These are phyloP conservation scores for Clarkia xantiana DNA, from an alignment of 345 rosid genomes.

Conservation along the genomic window DNA sequence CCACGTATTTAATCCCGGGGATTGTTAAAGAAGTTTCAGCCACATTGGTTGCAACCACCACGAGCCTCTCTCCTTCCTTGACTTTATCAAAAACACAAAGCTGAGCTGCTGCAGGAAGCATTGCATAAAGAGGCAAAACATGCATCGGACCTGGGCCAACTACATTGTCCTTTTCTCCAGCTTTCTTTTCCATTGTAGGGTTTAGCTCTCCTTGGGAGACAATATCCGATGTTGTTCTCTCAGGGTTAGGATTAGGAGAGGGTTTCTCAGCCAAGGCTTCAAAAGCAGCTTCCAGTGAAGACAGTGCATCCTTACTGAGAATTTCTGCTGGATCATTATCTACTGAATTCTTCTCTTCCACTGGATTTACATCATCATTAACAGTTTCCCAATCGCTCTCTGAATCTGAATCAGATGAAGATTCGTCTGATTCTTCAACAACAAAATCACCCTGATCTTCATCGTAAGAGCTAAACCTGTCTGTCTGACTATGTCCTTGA, in stretches of 20 bases:
- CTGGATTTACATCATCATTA: conserved; percentile 17
- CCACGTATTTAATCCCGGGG: conserved; percentile 88
- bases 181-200: conserved; percentile 10
- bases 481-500: conserved; percentile 23
- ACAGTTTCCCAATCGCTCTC: conserved; percentile 57
- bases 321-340: conserved; percentile 13
- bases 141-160: conserved; percentile 19
- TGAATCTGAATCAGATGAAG: conserved; percentile 32
- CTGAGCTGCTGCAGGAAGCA: conserved; percentile 81
- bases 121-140: conserved; percentile 84
- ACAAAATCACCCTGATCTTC: conserved; percentile 31
- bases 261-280: conserved; percentile 43
- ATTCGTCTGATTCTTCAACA: conserved; percentile 35
- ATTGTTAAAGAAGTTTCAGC: conserved; percentile 93
- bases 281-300: conserved; percentile 64
- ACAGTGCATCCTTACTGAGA: conserved; percentile 28
- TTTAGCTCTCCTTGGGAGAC: too few species aligned
- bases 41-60: conserved; percentile 89
- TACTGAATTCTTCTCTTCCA: conserved; percentile 14
- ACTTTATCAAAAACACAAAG: conserved; percentile 63
- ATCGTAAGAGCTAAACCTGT: conserved; percentile 38
- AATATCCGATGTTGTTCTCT: not conserved
- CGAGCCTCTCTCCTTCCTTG: conserved; percentile 70
- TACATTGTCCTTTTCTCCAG: conserved; percentile 15
- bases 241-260: conserved; percentile 11